Base-by-base conservation (phyloP, 148 eudicot species). In the Vaccinium corymbosum region DNA sequence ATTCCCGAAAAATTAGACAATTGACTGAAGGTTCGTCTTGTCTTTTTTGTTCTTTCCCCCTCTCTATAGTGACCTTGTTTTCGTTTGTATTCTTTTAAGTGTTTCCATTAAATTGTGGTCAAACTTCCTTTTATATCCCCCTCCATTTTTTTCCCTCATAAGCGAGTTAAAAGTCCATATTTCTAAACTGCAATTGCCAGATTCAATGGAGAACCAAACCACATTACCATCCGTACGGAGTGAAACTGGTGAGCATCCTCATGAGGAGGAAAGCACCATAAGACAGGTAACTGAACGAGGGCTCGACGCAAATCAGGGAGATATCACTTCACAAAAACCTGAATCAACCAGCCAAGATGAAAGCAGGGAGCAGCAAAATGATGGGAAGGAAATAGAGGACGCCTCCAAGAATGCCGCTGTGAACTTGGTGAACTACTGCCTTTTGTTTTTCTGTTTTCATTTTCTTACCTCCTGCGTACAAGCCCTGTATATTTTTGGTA, bases 1-100 rank as follows among this genome's bases (percentile, higher is more conserved):
- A 83, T 80, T 83, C 90, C 56, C 92, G 81, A 73, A 84, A 81
- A 81, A 87, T 87, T 20, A 91, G 94, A 88, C 92, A 88, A 75
- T 89, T 91, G 3, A 85, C 84, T 83, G 88, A 93, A 92, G 95
- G 97, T 93, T 86, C 64, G 52, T 29, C 61, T 55, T 0, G 57
- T 55, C 42, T 27, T 71, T 17, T 59, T 27, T 46, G 42, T n/a
- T 53, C 79, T 9, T 25, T 15, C n/a, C n/a, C 50, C 50, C 80
- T 57, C 80, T 49, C 27, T 52, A 76, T 56, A 9, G 11, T 22
- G 7, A 12, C 49, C 1, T 83, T 32, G 46, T 29, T 71, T 32
- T 12, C 57, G 14, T 53, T 14, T 64, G 50, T 51, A 20, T 22
- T 80, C 48, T n/a, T 38, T 80, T 20, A 5, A 27, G 53, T 7